Percentiles rank a stretch among this genome's conserved stretches.
Evolutionary conservation across 441 rosid genomes (phyloP).

Genomic region (Populus hybrid): DNA sequence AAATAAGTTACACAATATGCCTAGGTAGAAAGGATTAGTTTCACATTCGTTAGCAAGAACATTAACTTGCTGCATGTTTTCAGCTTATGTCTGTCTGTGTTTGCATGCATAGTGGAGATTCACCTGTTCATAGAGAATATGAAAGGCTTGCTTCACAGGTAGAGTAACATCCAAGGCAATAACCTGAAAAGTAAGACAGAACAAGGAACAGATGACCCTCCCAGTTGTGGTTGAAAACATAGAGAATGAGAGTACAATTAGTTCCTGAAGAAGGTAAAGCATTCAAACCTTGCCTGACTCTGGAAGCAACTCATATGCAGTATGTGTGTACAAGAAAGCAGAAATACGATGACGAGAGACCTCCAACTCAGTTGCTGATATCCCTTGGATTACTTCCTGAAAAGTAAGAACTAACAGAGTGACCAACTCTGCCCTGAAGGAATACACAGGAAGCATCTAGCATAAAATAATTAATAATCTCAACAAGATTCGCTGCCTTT

Average conservation of each 20-base stretch:
- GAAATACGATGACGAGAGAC: constrained; percentile 52
- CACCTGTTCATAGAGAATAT: constrained; percentile 65
- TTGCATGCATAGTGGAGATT: constrained; percentile 4
- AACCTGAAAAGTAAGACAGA: constrained; percentile 31
- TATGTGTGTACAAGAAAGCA: constrained; percentile 44
- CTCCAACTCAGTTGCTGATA: constrained; percentile 43
- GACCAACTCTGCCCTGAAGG: neutral
- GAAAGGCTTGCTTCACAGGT: constrained; percentile 72
- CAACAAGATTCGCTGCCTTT: neutral
- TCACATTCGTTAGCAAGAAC: neutral
- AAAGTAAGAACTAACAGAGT: constrained; percentile 18
- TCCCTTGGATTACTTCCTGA: constrained; percentile 30
- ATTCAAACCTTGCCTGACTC: constrained; percentile 77
- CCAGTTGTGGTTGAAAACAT: neutral
- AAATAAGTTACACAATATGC: neutral
- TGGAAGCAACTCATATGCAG: constrained; percentile 67
- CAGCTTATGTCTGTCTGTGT: neutral
- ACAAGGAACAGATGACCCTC: neutral
- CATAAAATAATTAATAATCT: neutral
- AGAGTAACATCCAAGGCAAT: constrained; percentile 60
- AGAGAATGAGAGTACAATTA: constrained; percentile 5
- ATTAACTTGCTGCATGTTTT: neutral
- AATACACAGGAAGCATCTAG: neutral
- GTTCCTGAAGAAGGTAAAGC: constrained; percentile 27
- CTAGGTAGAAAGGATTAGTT: neutral